Conservation (phyloP, 176 grass and related monocot genomes). For the Aegilops tauschii region DNA sequence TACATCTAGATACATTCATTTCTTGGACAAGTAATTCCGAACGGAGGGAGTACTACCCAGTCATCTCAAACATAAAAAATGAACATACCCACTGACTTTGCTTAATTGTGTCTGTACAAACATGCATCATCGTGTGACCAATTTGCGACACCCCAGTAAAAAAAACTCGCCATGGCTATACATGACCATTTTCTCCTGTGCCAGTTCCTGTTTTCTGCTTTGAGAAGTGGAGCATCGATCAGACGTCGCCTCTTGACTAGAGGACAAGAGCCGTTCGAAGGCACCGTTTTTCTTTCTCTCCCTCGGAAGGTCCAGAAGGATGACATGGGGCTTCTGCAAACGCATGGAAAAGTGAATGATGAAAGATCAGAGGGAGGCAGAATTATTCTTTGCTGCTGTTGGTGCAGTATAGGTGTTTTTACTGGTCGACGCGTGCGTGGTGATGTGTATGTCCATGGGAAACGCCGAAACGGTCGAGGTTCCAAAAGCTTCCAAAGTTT, state of each 20-base stretch:
- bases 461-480: not conserved
- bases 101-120: not conserved
- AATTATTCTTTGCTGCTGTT: not conserved
- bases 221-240: not conserved
- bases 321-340: conserved; percentile 1
- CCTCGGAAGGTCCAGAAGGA: conserved; percentile 32
- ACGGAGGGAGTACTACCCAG: not conserved
- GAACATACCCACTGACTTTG: not conserved
- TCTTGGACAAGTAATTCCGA: no score
- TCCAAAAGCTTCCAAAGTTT: no score
- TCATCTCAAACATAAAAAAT: not conserved
- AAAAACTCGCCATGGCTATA: not conserved
- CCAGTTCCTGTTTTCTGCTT: not conserved
- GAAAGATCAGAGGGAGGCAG: not conserved
- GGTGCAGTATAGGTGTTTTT: not conserved
- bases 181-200: not conserved
- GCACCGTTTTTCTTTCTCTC: conserved; percentile 13
- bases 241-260: conserved; percentile 31
- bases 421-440: not conserved
- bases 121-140: not conserved
- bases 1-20: no score
- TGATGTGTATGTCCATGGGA: not conserved
- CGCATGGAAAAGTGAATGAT: not conserved
- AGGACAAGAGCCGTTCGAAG: conserved; percentile 23
- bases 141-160: not conserved